phyloP scores from a whole-genome alignment of 1,284 basidiomycete species.

The Moesziomyces parantarcticus region DNA sequence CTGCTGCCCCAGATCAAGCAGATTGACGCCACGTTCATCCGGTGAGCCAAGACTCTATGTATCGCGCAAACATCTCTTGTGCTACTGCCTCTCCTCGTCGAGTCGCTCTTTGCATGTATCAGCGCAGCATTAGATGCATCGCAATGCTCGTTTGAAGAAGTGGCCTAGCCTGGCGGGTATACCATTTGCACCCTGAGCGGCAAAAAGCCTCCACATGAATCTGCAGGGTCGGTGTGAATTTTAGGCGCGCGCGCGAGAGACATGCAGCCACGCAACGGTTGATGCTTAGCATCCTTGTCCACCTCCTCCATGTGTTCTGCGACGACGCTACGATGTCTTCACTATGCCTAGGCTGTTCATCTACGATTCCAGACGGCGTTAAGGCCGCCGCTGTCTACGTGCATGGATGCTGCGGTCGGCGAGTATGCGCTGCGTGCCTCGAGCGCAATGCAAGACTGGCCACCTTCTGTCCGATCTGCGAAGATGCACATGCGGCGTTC shows the following conservation, averaged over 20 bases:
- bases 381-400: conserved; percentile 27
- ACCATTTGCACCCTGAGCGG: no score
- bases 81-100: no score
- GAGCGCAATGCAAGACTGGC: conserved; percentile 26
- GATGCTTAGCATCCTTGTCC: background rate
- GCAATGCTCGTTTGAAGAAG: no score
- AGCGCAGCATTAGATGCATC: no score
- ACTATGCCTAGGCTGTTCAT: conserved; percentile 40
- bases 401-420: conserved; percentile 43
- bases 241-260: no score
- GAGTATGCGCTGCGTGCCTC: conserved; percentile 37
- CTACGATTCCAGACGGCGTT: conserved; percentile 19
- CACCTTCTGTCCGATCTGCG: conserved; percentile 54
- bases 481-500: conserved; percentile 43
- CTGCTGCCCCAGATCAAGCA: conserved; percentile 88
- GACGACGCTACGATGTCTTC: background rate
- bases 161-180: no score
- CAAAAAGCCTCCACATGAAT: no score
- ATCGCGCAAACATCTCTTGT: no score
- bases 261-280: no score
- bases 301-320: background rate
- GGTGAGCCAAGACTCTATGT: background rate
- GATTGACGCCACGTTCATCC: conserved; percentile 86
- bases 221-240: no score
- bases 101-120: no score